Evolutionary conservation across 345 rosid species (phyloP).

Genomic region (Eutrema heterophyllum): DNA sequence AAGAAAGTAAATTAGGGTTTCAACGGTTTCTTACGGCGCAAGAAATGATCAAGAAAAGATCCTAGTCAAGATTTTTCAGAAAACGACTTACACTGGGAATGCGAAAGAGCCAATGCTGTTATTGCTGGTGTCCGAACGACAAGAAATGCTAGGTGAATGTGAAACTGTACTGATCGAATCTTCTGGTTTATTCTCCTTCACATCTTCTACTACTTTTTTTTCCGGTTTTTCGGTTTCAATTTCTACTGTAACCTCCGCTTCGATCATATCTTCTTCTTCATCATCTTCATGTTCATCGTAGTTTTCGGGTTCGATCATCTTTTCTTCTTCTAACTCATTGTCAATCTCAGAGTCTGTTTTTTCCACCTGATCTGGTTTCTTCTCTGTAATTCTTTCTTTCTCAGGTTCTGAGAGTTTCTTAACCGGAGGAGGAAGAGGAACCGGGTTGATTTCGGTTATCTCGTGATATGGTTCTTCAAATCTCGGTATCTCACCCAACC

Average conservation of each 20-base stretch:
- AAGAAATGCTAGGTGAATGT: slow-evolving; percentile 28
- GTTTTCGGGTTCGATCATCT: neutral
- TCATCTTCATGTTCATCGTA: neutral
- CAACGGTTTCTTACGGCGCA: neutral
- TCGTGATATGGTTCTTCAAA: slow-evolving; percentile 34
- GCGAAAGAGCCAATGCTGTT: slow-evolving; percentile 58
- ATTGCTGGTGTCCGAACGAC: slow-evolving; percentile 36
- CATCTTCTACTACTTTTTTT: neutral
- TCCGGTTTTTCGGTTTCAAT: neutral
- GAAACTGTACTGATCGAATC: slow-evolving; percentile 3
- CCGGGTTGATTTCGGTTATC: slow-evolving; percentile 20
- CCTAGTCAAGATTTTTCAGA: neutral
- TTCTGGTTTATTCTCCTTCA: slow-evolving; percentile 5
- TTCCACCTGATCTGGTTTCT: neutral
- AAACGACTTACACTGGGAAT: slow-evolving; percentile 58
- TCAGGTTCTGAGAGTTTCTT: slow-evolving; percentile 28
- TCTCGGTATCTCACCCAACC: slow-evolving; percentile 54
- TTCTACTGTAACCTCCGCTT: neutral
- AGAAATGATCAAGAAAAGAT: neutral
- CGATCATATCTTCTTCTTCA: neutral
- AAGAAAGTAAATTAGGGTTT: slow-evolving; percentile 6
- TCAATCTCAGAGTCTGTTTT: neutral
- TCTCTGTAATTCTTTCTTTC: neutral
- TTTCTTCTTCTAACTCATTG: neutral
- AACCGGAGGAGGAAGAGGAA: slow-evolving; percentile 31